phyloP scores from a whole-genome alignment of 768 basidiomycete genomes.

The Psilocybe sp. region DNA sequence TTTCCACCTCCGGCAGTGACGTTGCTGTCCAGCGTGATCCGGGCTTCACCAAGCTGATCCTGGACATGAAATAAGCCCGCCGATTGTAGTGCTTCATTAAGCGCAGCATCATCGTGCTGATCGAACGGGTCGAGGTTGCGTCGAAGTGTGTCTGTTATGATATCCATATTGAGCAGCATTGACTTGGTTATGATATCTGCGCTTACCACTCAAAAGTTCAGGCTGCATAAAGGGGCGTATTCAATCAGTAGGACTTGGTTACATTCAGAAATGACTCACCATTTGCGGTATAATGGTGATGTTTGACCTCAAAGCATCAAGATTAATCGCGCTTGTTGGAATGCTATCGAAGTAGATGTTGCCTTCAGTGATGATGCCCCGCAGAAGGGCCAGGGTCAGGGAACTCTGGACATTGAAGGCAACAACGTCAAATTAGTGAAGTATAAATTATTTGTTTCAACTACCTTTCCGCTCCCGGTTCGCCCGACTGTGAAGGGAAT shows the following conservation, averaged over 20 bases:
- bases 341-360: conserved; percentile 55
- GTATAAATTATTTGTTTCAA: not conserved
- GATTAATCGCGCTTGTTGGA: conserved; percentile 44
- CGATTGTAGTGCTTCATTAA: conserved; percentile 37
- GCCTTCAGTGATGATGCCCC: conserved; percentile 56
- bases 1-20: conserved; percentile 59
- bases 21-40: conserved; percentile 42
- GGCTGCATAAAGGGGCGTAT: conserved; percentile 22
- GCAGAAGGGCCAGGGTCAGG: conserved; percentile 50
- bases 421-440: not conserved
- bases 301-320: conserved; percentile 52
- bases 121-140: conserved; percentile 65
- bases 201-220: conserved; percentile 49
- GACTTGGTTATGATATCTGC: not conserved
- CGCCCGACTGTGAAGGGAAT: conserved; percentile 30
- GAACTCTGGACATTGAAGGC: conserved; percentile 39
- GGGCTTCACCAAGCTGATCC: conserved; percentile 42
- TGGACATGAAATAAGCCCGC: conserved; percentile 36
- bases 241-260: not conserved
- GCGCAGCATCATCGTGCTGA: conserved; percentile 46
- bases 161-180: not conserved
- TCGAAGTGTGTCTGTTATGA: conserved; percentile 38
- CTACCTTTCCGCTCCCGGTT: conserved; percentile 45
- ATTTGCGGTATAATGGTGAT: conserved; percentile 61
- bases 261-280: conserved; percentile 20